phyloP scores from a whole-genome alignment of 495 filamentous ascomycete genomes.

The Annulohypoxylon moriforme region DNA sequence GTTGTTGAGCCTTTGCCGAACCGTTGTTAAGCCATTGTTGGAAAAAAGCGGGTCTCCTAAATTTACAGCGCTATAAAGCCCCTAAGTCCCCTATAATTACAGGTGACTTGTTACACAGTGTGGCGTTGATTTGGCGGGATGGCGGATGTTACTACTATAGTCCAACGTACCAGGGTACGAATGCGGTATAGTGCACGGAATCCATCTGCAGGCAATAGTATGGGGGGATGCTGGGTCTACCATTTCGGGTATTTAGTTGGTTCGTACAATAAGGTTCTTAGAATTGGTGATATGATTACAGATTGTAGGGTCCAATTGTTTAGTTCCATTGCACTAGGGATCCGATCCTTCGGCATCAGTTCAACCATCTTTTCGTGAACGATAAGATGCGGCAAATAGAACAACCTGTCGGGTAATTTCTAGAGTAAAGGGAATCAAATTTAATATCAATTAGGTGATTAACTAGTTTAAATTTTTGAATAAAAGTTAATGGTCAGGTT shows the following conservation, averaged over 20 bases:
- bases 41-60: too few relatives aligned
- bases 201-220: slow-evolving; percentile 8
- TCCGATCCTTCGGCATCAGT: neutral
- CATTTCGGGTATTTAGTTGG: neutral
- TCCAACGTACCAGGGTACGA: too few relatives aligned
- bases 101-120: too few relatives aligned
- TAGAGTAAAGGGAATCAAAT: neutral
- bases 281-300: neutral
- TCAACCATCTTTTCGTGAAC: neutral
- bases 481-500: neutral
- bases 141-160: too few relatives aligned
- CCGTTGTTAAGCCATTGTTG: too few relatives aligned
- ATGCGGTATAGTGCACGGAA: slow-evolving; percentile 1
- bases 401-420: neutral
- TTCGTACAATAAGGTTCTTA: neutral
- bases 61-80: too few relatives aligned
- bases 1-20: too few relatives aligned
- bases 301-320: neutral
- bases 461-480: neutral
- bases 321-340: neutral
- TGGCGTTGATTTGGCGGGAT: too few relatives aligned
- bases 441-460: neutral
- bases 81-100: too few relatives aligned
- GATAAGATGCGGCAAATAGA: neutral
- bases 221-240: neutral